Percentiles rank a stretch among this genome's conserved stretches.
These are phyloP conservation scores for Detonula confervacea DNA, from an alignment of 352 stramenopile genomes.

Conservation along the genomic window DNA sequence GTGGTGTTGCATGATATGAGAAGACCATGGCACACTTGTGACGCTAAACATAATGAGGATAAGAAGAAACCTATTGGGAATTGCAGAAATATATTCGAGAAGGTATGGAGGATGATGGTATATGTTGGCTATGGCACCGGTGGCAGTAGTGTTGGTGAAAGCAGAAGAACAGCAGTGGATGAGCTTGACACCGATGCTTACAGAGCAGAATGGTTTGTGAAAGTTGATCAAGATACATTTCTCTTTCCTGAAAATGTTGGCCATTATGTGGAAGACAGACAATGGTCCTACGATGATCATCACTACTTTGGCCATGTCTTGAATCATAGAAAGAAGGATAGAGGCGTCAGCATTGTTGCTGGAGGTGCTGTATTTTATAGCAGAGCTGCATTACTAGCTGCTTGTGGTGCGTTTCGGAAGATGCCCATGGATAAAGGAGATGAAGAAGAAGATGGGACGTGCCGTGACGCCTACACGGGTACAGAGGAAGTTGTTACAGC, in stretches of 20 bases:
- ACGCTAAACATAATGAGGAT: slow-evolving; percentile 12
- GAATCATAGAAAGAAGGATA: slow-evolving; percentile 42
- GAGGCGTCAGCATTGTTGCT: slow-evolving; percentile 44
- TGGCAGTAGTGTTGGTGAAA: not conserved
- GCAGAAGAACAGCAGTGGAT: too few relatives aligned
- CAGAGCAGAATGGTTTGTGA: slow-evolving; percentile 66
- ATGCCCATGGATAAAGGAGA: slow-evolving; percentile 53
- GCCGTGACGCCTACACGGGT: slow-evolving; percentile 48
- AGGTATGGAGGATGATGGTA: slow-evolving; percentile 47
- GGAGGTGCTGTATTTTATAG: slow-evolving; percentile 54
- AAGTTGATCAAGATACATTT: slow-evolving; percentile 57
- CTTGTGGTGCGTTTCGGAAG: slow-evolving; percentile 29
- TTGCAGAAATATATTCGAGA: slow-evolving; percentile 60
- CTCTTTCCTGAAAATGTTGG: slow-evolving; percentile 55
- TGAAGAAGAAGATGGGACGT: slow-evolving; percentile 55
- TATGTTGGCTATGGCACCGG: slow-evolving; percentile 33
- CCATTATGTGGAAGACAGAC: slow-evolving; percentile 30
- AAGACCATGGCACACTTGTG: slow-evolving; percentile 51
- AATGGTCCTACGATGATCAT: slow-evolving; percentile 47
- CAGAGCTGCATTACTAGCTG: slow-evolving; percentile 37
- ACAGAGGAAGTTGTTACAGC: slow-evolving; percentile 54
- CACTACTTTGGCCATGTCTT: slow-evolving; percentile 62
- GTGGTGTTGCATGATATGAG: slow-evolving; percentile 50
- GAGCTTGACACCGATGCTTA: too few relatives aligned
- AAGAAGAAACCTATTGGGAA: slow-evolving; percentile 31